phyloP scores from a whole-genome alignment of 768 basidiomycete genomes.

The Russula lepida region DNA sequence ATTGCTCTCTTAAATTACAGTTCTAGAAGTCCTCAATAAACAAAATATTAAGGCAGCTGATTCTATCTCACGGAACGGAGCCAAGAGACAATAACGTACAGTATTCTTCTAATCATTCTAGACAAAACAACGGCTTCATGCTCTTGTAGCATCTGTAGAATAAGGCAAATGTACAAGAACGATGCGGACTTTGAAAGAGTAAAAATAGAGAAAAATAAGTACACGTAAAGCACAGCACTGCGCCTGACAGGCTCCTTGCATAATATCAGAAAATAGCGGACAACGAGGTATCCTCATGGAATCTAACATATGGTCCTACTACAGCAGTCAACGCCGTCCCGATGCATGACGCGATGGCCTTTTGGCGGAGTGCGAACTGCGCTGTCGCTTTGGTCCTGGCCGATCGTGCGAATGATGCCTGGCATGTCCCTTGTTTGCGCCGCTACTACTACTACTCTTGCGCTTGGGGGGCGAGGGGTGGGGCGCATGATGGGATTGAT shows the following conservation, averaged over 20 bases:
- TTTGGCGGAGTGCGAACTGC: slow-evolving; percentile 7
- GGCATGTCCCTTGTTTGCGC: neutral
- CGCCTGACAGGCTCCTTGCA: neutral
- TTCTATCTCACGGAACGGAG: neutral
- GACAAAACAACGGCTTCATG: neutral
- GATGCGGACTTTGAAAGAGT: neutral
- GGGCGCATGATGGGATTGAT: neutral
- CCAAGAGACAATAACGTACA: neutral
- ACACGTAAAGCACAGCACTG: neutral
- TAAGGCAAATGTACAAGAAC: neutral
- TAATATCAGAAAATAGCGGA: neutral
- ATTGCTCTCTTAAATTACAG: neutral
- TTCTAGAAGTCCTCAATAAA: neutral
- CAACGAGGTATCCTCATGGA: slow-evolving; percentile 7
- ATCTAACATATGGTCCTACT: neutral
- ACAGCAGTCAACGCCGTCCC: slow-evolving; percentile 8
- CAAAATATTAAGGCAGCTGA: neutral
- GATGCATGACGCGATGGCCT: slow-evolving; percentile 12
- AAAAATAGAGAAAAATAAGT: slow-evolving; percentile 10
- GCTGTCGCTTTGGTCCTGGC: slow-evolving; percentile 4
- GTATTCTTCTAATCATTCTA: neutral
- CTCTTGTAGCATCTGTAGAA: neutral
- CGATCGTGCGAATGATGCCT: neutral
- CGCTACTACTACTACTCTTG: slow-evolving; percentile 3
- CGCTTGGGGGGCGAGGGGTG: slow-evolving; percentile 1